phyloP scores from a whole-genome alignment of 805 yeast species.

The Blastobotrys terrestris region DNA sequence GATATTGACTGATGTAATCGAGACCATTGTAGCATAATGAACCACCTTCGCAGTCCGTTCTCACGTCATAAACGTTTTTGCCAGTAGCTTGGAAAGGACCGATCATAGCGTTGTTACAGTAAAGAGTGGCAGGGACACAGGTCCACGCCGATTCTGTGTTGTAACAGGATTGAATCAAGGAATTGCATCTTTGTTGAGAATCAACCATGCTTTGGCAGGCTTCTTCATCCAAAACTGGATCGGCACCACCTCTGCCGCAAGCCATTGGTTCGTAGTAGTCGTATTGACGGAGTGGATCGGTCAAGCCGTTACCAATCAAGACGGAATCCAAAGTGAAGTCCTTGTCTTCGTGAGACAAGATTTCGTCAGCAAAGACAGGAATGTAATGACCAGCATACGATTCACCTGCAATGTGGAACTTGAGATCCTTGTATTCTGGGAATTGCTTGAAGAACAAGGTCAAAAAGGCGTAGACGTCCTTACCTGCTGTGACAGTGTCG shows the following conservation, averaged over 20 bases:
- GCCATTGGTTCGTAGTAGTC: constrained; percentile 90
- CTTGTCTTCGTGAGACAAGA: constrained; percentile 49
- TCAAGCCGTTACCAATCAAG: constrained; percentile 88
- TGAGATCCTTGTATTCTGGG: constrained; percentile 67
- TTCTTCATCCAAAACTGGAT: constrained; percentile 67
- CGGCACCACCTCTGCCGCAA: constrained; percentile 83
- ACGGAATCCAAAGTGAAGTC: constrained; percentile 68
- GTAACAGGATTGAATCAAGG: constrained; percentile 75
- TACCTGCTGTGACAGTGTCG: constrained; percentile 76
- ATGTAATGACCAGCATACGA: constrained; percentile 94
- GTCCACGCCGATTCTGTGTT: constrained; percentile 65
- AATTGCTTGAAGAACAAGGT: constrained; percentile 81
- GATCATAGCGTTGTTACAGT: constrained; percentile 80
- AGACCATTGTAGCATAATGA: constrained; percentile 75
- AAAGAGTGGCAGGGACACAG: constrained; percentile 86
- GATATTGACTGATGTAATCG: constrained; percentile 67
- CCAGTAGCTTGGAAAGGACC: constrained; percentile 82
- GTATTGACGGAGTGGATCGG: constrained; percentile 79
- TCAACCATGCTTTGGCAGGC: constrained; percentile 68
- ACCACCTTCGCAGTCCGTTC: constrained; percentile 64
- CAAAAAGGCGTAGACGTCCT: constrained; percentile 83
- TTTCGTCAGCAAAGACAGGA: constrained; percentile 70
- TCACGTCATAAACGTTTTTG: constrained; percentile 83
- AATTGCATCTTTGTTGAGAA: constrained; percentile 69
- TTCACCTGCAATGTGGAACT: constrained; percentile 95